A percentile compares a stretch with the other conserved stretches of the same genome.
Evolutionary conservation across 768 basidiomycete genomes (phyloP).

Genomic region (Sarcodon sp.): DNA sequence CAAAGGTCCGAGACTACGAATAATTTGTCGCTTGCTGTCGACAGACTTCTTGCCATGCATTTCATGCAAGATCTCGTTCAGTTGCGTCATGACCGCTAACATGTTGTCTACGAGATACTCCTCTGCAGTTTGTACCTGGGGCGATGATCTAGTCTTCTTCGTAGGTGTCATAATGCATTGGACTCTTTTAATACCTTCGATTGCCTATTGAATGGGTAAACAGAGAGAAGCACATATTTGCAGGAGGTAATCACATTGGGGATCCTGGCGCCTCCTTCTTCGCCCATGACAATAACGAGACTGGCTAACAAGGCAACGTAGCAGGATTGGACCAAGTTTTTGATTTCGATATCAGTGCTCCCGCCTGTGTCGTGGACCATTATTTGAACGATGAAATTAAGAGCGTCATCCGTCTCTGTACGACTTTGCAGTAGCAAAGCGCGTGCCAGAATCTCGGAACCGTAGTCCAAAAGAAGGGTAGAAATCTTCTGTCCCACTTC

Average conservation of each 20-base stretch:
- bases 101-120: slow-evolving; percentile 63
- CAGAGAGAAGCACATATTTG: too few relatives aligned
- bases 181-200: slow-evolving; percentile 24
- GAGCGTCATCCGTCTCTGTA: slow-evolving; percentile 39
- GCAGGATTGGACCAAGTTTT: slow-evolving; percentile 50
- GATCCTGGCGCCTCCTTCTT: slow-evolving; percentile 27
- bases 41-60: slow-evolving; percentile 64
- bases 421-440: slow-evolving; percentile 48
- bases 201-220: slow-evolving; percentile 10
- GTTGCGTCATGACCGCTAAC: slow-evolving; percentile 71
- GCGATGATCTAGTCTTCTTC: slow-evolving; percentile 14
- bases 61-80: slow-evolving; percentile 83
- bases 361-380: slow-evolving; percentile 32
- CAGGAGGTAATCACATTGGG: too few relatives aligned
- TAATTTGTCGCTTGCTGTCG: slow-evolving; percentile 57
- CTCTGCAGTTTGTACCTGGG: slow-evolving; percentile 27
- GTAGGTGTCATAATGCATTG: slow-evolving; percentile 17
- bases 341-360: slow-evolving; percentile 23
- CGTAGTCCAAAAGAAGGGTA: slow-evolving; percentile 40
- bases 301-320: slow-evolving; percentile 60
- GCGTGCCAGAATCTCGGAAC: slow-evolving; percentile 49
- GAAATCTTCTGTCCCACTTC: slow-evolving; percentile 33
- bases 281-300: slow-evolving; percentile 68
- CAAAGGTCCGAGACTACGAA: slow-evolving; percentile 67
- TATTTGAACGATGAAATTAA: slow-evolving; percentile 51